Base-by-base conservation (phyloP, 768 basidiomycete species). In the Lactarius hatsudake region DNA sequence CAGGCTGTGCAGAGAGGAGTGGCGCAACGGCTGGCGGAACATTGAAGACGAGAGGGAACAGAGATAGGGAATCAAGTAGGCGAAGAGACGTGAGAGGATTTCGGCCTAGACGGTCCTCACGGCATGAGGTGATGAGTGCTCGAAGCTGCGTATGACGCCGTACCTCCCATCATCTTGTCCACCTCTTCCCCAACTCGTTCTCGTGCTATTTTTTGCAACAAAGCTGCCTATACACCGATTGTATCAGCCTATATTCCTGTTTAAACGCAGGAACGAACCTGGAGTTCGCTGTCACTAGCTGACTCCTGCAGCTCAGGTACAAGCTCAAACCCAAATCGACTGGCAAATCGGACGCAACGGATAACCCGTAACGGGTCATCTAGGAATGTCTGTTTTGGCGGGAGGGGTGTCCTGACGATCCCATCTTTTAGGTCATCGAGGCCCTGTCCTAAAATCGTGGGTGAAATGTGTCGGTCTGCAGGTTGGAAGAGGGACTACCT, bases 281-380 rank as follows among this genome's bases (percentile, higher is more conserved):
- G 89, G 53, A 93, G 90, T 45, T 76, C 76, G 15, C 79, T 77
- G 71, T 90, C 85, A 65, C 77, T 81, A 2, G 85, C 88, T 18
- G 91, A 87, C 17, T 83, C 80, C 59, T 81, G 78, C 26, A 97
- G 78, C 59, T 89, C 89, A 0, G 81, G 78, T 20, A 90, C 90
- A 61, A 98, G 81, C 15, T 81, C 79, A 72, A 96, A 96, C 28
- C 91, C 91, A 75, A 93, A 94, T 53, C 96, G 83, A 72, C 93
- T 93, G 0, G 96, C 90, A 76, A 99, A 99, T 64, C 97, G 81
- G 28, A 98, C 77, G 70, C 93, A 94, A 43, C 97, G 85, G 28
- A 98, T 76, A n/a, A 98, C 86, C 17, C 97, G 87, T 15, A 99
- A 79, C 7, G 97, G 97, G 76, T 99, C 97, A 72, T 99, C 97